Percentiles rank a stretch among this genome's conserved stretches.
phyloP scores from a whole-genome alignment of 176 grass and related monocot species.

The Cenchrus fungigraminus region DNA sequence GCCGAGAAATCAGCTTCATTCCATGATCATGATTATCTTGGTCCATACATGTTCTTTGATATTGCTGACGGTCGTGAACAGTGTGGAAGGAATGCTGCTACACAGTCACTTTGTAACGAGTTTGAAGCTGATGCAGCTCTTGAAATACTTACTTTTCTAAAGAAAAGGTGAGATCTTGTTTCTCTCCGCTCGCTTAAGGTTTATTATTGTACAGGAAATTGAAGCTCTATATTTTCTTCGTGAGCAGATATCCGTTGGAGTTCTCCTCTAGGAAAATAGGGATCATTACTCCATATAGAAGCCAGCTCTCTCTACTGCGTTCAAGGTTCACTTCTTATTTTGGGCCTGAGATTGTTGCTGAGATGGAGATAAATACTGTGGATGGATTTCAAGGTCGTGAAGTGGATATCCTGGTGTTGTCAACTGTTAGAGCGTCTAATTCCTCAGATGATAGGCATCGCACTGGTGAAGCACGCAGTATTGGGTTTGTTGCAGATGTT shows the following conservation, averaged over 20 bases:
- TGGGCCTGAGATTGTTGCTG: conserved; percentile 82
- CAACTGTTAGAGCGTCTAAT: conserved; percentile 89
- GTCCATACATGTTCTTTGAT: conserved; percentile 99
- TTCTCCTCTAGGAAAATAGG: conserved; percentile 76
- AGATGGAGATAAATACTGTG: conserved; percentile 95
- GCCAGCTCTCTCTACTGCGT: conserved; percentile 82
- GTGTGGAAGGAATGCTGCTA: conserved; percentile 65
- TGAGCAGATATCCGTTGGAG: conserved; percentile 79
- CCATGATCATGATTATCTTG: conserved; percentile 70
- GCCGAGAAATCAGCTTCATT: conserved; percentile 72
- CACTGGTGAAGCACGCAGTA: conserved; percentile 58
- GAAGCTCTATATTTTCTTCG: conserved; percentile 44
- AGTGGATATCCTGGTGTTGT: conserved; percentile 92
- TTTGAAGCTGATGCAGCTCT: conserved; percentile 76
- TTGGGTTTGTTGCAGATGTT: conserved; percentile 98
- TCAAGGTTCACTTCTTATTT: conserved; percentile 73
- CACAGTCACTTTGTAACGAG: conserved; percentile 86
- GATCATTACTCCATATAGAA: conserved; percentile 92
- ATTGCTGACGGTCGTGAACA: conserved; percentile 78
- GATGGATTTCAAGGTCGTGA: conserved; percentile 99
- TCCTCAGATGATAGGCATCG: conserved; percentile 41
- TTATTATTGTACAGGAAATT: conserved; percentile 22
- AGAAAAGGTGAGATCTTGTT: conserved; percentile 65
- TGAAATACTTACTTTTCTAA: conserved; percentile 78
- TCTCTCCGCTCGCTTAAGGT: not conserved